Base-by-base conservation (phyloP, 2,329 filamentous ascomycete genomes). In the Amauroascus verrucosus region DNA sequence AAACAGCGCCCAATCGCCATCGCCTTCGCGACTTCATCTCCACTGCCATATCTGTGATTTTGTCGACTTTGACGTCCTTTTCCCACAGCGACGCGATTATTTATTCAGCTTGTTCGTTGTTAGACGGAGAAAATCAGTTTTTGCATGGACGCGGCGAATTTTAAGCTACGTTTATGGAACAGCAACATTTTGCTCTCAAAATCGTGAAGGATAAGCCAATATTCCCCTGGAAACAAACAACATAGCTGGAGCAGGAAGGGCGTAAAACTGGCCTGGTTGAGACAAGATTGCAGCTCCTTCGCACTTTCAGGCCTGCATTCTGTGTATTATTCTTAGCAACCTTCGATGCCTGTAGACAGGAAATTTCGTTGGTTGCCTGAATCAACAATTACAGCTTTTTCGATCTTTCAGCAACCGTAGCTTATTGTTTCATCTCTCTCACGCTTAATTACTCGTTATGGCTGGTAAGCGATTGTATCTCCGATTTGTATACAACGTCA, bases 391-490 rank as follows among this genome's bases (percentile, higher is more conserved):
- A 30, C 48, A 44, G 47, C 54, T 53, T 49, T 46, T 20, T 32
- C 51, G 43, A 48, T 33, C 32, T 54, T 54, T 43, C 43, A 62
- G 59, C 60, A 61, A 61, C 62, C 63, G 69, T 72, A 71, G 66
- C 65, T 64, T 66, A 66, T 60, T 62, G 61, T 16, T 62, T 63
- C 61, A 58, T 40, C n/a, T 41, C 4, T 38, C 6, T 38, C n/a
- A 9, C n/a, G 35, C 38, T 54, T 51, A 32, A 40, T 30, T 43
- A 38, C 46, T 30, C 62, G 72, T 60, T 68, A 82, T 82, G 79
- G 73, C 79, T 68, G 80, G 80, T 83, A 81, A 81, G 79, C 75
- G 73, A 58, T 65, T 59, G 65, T 69, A 69, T 63, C 26, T 30
- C 60, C 61, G 51, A 11, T 20, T 48, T 48, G 49, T 44, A 49